Evolutionary conservation across 1,284 basidiomycete species (phyloP), one percentile per base, ranked within the genome.

Genomic region (Taiwanofungus camphoratus): DNA sequence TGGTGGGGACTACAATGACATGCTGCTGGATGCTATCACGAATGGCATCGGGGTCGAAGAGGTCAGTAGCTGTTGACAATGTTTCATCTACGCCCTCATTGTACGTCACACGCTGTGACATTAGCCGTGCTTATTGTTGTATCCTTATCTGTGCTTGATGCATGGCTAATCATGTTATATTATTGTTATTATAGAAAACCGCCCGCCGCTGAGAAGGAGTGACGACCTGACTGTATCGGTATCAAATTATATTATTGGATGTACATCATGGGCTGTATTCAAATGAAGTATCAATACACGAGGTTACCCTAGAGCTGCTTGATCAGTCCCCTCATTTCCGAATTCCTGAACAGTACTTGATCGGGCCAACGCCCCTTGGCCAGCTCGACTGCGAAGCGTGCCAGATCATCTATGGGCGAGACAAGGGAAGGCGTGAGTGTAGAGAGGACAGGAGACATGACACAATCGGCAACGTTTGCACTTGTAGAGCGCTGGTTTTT

Each of bases 1-100:
- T 22, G 76, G 70, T 35, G 76, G 78, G 11, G 82, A 84, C 61
- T 71, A 64, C 52, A 60, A 77, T 23, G 68, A 78, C 57, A 65
- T 71, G 18, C 66, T 85, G 27, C 57, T 82, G 40, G 64, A 76
- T 51, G 67, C 80, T 19, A 78, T 85, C 51, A 58, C 62, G 26
- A 40, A 39, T 19, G 57, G 52, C 26, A 57, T 56, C 21, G 54
- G 54, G 26, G 48, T 56, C 26, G 47, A 50, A 22, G 50, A 55
- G 44, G 54, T 58, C 33, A 39, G 46, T 51, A 44, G 48, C 46
- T 44, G 39, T 31, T 35, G 32, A 13, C 23, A 18, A 13, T 30
- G 13, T 41, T 21, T 6, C 19, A 21, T 41, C 3, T 33, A 26
- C 5, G 1, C 31, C 31, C 15, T 16, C 16, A 33, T 33, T 33